Evolutionary conservation across 202 grass and related monocot species (phyloP), one percentile per base, ranked within the genome.

Genomic region (Bolboschoenoplectus hybrid): DNA sequence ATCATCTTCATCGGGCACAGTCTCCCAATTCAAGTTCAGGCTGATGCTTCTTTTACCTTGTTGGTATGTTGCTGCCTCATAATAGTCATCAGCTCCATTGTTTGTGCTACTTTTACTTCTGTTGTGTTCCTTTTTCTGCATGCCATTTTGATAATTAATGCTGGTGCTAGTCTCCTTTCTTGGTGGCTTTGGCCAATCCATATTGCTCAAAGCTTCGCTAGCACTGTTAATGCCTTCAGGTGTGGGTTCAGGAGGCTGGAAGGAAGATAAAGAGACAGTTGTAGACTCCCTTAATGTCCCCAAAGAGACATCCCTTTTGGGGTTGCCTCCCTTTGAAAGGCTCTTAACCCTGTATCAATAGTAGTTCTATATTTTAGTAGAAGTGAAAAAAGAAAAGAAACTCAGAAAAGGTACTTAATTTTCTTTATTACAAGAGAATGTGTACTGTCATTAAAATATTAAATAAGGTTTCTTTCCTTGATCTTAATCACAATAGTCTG

Each of bases 241-340:
- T 81, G 81, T 71, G 43, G 87, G 81, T 77, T 91, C 79, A 61
- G 91, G 82, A 4, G 67, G 89, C 81, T 88, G 80, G 64, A 79
- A 56, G 65, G 87, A 90, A 89, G 89, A 62, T 81, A 92, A 43
- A 72, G 86, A 90, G 17, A 44, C 78, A 98, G 89, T 63, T 84
- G 87, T 89, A 0, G 90, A 91, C 32, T 98, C 93, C 86, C 89
- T 88, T 87, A 94, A 83, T 63, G 91, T 81, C 19, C 78, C 84
- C 26, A 84, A 87, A 89, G 89, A 68, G 64, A 87, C 16, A 46
- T 99, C 92, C 85, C 94, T 93, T 85, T 99, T 99, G 10, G 81
- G 73, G 80, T 84, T 99, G 83, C 87, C 82, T 60, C 97, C 92
- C 85, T 97, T 99, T 19, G 97, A 97, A n/a, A 97, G 81, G 88